These are phyloP conservation scores for Dothideomycetidae sp. DNA, from an alignment of 2,329 filamentous ascomycete genomes.

Conservation along the genomic window DNA sequence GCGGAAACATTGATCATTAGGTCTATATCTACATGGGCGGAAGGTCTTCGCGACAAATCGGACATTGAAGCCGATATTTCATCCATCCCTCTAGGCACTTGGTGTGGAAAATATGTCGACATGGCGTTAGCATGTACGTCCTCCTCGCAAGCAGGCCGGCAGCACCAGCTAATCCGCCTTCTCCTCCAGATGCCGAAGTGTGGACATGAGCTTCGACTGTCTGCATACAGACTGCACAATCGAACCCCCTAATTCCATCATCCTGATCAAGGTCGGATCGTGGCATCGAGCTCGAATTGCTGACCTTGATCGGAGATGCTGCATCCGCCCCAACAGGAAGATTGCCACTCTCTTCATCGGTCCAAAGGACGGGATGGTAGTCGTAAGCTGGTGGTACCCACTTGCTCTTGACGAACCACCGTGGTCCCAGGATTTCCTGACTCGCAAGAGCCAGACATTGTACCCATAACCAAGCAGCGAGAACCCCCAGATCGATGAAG, in stretches of 20 bases:
- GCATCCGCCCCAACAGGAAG: conserved; percentile 57
- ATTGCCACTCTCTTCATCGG: conserved; percentile 63
- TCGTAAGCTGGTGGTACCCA: conserved; percentile 68
- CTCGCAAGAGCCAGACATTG: conserved; percentile 66
- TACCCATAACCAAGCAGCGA: conserved; percentile 71
- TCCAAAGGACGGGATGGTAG: conserved; percentile 79
- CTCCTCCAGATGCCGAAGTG: conserved; percentile 28
- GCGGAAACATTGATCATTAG: background rate
- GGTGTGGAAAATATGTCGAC: conserved; percentile 89
- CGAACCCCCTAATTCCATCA: conserved; percentile 51
- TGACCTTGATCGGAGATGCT: conserved; percentile 16
- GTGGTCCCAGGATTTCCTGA: conserved; percentile 74
- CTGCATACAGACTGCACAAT: conserved; percentile 93
- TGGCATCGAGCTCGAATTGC: background rate
- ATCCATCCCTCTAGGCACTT: conserved; percentile 92
- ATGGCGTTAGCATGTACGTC: conserved; percentile 94
- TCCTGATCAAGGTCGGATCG: conserved; percentile 28
- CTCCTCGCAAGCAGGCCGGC: conserved; percentile 60
- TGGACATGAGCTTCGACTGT: conserved; percentile 79
- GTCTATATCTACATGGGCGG: conserved; percentile 52
- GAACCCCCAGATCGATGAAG: conserved; percentile 45
- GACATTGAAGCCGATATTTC: conserved; percentile 82
- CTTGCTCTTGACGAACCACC: conserved; percentile 61
- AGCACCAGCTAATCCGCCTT: conserved; percentile 32
- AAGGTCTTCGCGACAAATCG: conserved; percentile 81